These are phyloP conservation scores for Neofusicoccum umdonicola DNA, from an alignment of 2,329 filamentous ascomycete genomes.

Conservation along the genomic window DNA sequence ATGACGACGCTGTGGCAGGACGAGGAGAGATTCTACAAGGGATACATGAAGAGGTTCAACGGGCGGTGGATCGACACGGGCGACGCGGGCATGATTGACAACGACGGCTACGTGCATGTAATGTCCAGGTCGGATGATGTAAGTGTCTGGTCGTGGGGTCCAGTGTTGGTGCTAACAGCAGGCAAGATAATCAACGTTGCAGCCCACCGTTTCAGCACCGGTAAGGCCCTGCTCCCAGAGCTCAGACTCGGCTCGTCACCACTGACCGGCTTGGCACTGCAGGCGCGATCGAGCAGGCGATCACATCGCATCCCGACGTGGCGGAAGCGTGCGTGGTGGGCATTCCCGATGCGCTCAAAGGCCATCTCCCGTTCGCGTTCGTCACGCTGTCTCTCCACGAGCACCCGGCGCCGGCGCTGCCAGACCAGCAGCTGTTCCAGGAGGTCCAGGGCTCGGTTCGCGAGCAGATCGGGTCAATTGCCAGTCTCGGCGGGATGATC, in stretches of 20 bases:
- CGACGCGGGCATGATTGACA: constrained; percentile 82
- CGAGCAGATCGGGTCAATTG: constrained; percentile 81
- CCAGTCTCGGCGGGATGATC: constrained; percentile 79
- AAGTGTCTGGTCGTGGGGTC: background rate
- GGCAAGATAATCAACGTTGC: constrained; percentile 81
- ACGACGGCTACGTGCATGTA: constrained; percentile 64
- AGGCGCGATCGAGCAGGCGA: constrained; percentile 88
- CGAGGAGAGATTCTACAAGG: constrained; percentile 78
- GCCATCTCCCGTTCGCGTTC: constrained; percentile 89
- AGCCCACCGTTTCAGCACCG: constrained; percentile 84
- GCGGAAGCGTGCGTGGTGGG: constrained; percentile 84
- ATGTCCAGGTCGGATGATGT: constrained; percentile 68
- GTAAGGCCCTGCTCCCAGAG: constrained; percentile 44
- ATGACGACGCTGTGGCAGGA: constrained; percentile 86
- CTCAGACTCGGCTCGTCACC: background rate
- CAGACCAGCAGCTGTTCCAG: constrained; percentile 48
- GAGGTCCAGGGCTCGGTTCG: constrained; percentile 74
- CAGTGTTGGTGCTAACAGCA: background rate
- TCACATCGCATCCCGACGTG: constrained; percentile 74
- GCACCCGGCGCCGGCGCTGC: constrained; percentile 44
- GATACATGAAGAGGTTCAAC: constrained; percentile 78
- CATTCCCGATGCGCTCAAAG: constrained; percentile 82
- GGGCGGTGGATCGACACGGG: constrained; percentile 88
- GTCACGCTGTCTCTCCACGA: constrained; percentile 59
- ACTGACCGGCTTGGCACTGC: background rate